These are phyloP conservation scores for Arachis hypogaea DNA, from an alignment of 306 rosid species.

Conservation along the genomic window DNA sequence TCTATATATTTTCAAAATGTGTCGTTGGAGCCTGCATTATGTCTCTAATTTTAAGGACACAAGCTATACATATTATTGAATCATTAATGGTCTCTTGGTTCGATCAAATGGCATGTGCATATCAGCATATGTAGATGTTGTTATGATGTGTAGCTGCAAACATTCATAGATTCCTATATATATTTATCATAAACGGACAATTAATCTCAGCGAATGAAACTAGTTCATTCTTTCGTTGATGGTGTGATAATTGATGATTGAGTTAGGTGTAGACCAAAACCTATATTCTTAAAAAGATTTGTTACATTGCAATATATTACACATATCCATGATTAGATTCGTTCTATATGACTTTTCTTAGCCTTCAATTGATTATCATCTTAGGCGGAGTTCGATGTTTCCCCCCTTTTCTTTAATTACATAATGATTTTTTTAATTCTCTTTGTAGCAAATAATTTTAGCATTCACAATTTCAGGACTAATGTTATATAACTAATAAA, in stretches of 20 bases:
- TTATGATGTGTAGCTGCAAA: constrained; percentile 31
- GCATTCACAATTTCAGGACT: no score
- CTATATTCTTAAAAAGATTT: constrained; percentile 11
- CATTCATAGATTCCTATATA: constrained; percentile 41
- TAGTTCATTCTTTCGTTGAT: not conserved
- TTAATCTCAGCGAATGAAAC: not conserved
- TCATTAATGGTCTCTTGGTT: constrained; percentile 34
- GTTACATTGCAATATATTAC: not conserved
- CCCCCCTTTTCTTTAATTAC: no score
- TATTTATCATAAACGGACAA: not conserved
- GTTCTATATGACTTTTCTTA: not conserved
- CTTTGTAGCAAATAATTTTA: no score
- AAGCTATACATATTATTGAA: constrained; percentile 38
- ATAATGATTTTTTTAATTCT: no score
- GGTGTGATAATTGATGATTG: not conserved
- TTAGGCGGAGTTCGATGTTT: not conserved
- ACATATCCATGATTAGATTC: not conserved
- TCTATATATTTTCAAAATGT: constrained; percentile 24
- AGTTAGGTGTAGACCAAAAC: not conserved
- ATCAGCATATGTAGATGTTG: not conserved
- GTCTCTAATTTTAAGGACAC: constrained; percentile 40
- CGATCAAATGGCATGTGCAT: constrained; percentile 34
- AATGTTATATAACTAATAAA: no score
- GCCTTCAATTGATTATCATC: not conserved
- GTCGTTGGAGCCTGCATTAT: constrained; percentile 31